Percentiles rank a stretch among this genome's conserved stretches.
Conservation (phyloP, 352 stramenopile species). For the Phytopythium sindhum region DNA sequence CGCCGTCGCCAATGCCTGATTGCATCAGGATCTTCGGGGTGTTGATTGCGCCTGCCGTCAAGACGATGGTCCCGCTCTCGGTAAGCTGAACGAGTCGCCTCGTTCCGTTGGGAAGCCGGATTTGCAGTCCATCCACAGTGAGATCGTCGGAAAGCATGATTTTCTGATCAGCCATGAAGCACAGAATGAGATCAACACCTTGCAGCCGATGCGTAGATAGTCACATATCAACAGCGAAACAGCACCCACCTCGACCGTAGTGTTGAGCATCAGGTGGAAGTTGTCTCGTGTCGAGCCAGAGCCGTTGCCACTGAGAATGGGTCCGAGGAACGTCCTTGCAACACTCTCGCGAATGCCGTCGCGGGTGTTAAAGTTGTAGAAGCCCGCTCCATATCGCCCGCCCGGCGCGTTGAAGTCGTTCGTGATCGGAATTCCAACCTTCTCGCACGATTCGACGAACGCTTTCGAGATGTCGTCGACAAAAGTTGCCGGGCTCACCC, state of each 20-base stretch:
- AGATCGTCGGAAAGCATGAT: conserved; percentile 44
- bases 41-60: conserved; percentile 83
- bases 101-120: conserved; percentile 33
- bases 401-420: conserved; percentile 82
- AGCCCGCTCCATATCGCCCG: conserved; percentile 63
- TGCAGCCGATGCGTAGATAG: background rate
- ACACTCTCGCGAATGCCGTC: conserved; percentile 82
- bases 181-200: background rate
- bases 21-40: conserved; percentile 84
- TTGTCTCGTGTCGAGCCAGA: conserved; percentile 30
- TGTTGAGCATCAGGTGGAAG: conserved; percentile 55
- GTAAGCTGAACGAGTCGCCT: conserved; percentile 34
- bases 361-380: conserved; percentile 87
- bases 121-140: conserved; percentile 38
- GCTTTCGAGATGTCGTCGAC: conserved; percentile 32
- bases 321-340: conserved; percentile 63
- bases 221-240: background rate
- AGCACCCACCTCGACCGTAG: conserved; percentile 46
- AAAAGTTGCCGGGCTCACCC: conserved; percentile 39
- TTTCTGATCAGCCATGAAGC: conserved; percentile 23
- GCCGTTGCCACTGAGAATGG: conserved; percentile 35
- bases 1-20: conserved; percentile 48
- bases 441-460: conserved; percentile 51
- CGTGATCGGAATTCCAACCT: conserved; percentile 52
- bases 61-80: conserved; percentile 49